Evolutionary conservation across 805 yeast species (phyloP).

Genomic region (Candida tammaniensis): DNA sequence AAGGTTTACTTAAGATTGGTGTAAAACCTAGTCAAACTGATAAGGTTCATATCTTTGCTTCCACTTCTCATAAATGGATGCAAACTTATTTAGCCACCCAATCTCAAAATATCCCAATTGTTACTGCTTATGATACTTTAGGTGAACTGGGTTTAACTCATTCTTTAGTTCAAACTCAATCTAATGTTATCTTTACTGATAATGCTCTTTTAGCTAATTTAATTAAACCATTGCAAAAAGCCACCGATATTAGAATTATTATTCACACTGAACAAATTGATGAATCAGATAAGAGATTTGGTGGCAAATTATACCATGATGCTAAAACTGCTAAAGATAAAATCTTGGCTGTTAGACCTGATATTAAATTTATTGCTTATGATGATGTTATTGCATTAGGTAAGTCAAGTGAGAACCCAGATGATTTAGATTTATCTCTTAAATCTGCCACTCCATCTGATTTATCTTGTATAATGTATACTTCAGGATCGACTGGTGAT

Average conservation of each 20-base stretch:
- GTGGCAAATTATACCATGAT: slow-evolving; percentile 55
- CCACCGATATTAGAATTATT: slow-evolving; percentile 59
- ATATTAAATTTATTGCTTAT: slow-evolving; percentile 61
- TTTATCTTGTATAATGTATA: slow-evolving; percentile 76
- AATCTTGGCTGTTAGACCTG: slow-evolving; percentile 70
- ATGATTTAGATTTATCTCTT: slow-evolving; percentile 18
- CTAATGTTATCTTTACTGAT: slow-evolving; percentile 81
- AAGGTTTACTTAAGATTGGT: slow-evolving; percentile 76
- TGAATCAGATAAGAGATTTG: slow-evolving; percentile 58
- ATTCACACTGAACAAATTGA: slow-evolving; percentile 67
- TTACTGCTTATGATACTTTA: slow-evolving; percentile 93
- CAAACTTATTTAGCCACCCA: slow-evolving; percentile 76
- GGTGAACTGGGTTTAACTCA: slow-evolving; percentile 87
- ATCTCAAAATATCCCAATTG: slow-evolving; percentile 79
- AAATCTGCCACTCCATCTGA: slow-evolving; percentile 52
- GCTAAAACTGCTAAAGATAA: slow-evolving; percentile 59
- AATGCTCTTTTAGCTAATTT: slow-evolving; percentile 66
- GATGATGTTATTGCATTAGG: slow-evolving; percentile 71
- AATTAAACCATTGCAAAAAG: slow-evolving; percentile 66
- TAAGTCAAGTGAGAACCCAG: slow-evolving; percentile 38
- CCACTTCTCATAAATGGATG: slow-evolving; percentile 90
- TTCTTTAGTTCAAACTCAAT: slow-evolving; percentile 78
- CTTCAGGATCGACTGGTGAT: slow-evolving; percentile 82
- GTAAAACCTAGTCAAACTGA: slow-evolving; percentile 57
- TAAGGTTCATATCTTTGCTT: slow-evolving; percentile 78